Evolutionary conservation across 352 stramenopile genomes (phyloP), one percentile per base, ranked within the genome.

Genomic region (Elongisporangium undulatum): DNA sequence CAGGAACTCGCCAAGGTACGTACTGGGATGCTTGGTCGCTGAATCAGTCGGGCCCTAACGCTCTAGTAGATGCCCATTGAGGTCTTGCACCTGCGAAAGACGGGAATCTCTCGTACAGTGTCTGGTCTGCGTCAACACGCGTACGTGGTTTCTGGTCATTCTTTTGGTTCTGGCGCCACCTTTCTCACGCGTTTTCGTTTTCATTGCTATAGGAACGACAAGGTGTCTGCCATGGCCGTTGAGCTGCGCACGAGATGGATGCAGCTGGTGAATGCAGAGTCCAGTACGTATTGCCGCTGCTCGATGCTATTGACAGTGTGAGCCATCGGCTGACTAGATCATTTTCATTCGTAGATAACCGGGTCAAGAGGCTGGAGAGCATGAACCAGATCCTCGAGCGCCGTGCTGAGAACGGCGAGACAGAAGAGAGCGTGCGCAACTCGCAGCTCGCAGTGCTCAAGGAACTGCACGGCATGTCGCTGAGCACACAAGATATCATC

Each of bases 401-500:
- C 45, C 71, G 70, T 17, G 63, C 69, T 26, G 61, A 72, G 13
- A 58, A 66, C 20, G 71, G 81, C 4, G 66, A 68, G 19, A 51
- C 56, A 8, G 72, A 72, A 17, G 56, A 74, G 21, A 82, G 70
- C 23, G 56, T 74, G 21, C 62, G 81, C 50, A 71, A 58, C 50
- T 68, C 70, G 21, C 74, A 79, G 50, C 39, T 84, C 49, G 62
- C 64, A 51, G 71, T 77, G 17, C 65, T 92, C 6, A 63, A 92
- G 51, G 73, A 82, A 61, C 72, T 92, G 7, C 64, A 77, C 38
- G 73, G 78, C 61, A 86, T 92, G 77, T 68, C 71, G 10, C 62
- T 92, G 61, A 73, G 71, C 52, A 90, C 77, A 1, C 66, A 89
- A 58, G 78, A 94, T 41, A 91, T 94, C 55, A 89, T 92, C 51